These are phyloP conservation scores for Ophiosphaerella herpotricha DNA, from an alignment of 2,329 filamentous ascomycete species.

Conservation along the genomic window DNA sequence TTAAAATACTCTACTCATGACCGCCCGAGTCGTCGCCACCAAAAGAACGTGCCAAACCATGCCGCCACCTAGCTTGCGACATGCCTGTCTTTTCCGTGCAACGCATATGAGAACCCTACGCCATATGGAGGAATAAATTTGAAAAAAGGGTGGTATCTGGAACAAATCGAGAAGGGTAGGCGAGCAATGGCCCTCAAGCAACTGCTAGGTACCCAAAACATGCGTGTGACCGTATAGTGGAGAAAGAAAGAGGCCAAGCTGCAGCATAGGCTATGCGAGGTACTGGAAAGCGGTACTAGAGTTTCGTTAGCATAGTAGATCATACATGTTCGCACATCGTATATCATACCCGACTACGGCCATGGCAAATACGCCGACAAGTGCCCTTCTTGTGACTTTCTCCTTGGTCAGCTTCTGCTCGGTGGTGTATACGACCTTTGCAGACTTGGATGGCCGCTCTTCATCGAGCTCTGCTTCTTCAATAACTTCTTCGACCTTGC, in stretches of 20 bases:
- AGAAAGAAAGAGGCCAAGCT: not conserved
- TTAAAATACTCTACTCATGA: constrained; percentile 29
- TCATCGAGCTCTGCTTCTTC: constrained; percentile 54
- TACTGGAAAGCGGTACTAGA: constrained; percentile 37
- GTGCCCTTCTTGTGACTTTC: constrained; percentile 80
- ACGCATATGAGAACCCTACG: constrained; percentile 9
- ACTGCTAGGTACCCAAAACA: constrained; percentile 12
- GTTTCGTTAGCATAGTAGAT: constrained; percentile 17
- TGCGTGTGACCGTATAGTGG: constrained; percentile 1
- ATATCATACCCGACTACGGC: constrained; percentile 84
- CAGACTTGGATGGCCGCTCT: constrained; percentile 70
- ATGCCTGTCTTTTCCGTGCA: constrained; percentile 12
- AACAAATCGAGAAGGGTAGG: constrained; percentile 9
- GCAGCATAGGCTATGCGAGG: constrained; percentile 19
- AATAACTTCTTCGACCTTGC: constrained; percentile 63
- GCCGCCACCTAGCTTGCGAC: constrained; percentile 7
- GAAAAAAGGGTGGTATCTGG: constrained; percentile 19
- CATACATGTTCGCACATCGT: not conserved
- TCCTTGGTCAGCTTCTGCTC: constrained; percentile 83
- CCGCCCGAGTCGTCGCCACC: constrained; percentile 8
- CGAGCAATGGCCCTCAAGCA: not conserved
- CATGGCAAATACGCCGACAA: constrained; percentile 84
- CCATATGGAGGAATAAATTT: constrained; percentile 8
- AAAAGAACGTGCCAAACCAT: constrained; percentile 20
- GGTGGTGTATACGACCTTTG: constrained; percentile 59